Evolutionary conservation across 306 rosid species (phyloP).

Genomic region (Quercus parvula): DNA sequence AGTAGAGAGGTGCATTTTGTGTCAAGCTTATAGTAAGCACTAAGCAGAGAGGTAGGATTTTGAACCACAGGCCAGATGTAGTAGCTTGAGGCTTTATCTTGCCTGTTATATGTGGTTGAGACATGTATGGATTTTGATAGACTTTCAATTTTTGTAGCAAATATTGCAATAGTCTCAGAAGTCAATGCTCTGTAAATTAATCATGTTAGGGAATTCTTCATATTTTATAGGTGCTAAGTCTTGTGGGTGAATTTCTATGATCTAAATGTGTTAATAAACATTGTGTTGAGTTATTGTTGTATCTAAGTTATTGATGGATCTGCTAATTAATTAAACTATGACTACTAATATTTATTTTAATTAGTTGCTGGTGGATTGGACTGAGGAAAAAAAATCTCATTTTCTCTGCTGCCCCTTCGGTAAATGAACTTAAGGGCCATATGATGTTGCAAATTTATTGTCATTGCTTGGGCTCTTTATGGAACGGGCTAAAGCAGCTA

Average conservation of each 20-base stretch:
- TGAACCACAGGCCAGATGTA: too few species aligned
- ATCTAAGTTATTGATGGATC: neutral
- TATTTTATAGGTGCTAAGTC: neutral
- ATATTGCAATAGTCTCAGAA: neutral
- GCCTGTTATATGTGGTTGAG: neutral
- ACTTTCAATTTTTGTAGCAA: neutral
- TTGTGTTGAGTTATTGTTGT: neutral
- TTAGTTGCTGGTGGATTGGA: slow-evolving; percentile 87
- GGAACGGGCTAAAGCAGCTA: slow-evolving; percentile 77
- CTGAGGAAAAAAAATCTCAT: slow-evolving; percentile 68
- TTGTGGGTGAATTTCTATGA: neutral
- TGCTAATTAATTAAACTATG: slow-evolving; percentile 13
- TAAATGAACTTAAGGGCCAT: slow-evolving; percentile 78
- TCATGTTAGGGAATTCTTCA: neutral
- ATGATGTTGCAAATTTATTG: slow-evolving; percentile 80
- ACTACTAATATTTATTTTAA: slow-evolving; percentile 12
- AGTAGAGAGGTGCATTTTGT: too few species aligned
- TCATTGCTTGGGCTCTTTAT: slow-evolving; percentile 68
- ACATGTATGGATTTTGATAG: neutral
- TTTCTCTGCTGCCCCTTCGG: slow-evolving; percentile 69
- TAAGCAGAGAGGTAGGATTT: too few species aligned
- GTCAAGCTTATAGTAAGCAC: too few species aligned
- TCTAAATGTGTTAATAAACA: neutral
- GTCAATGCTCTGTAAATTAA: neutral
- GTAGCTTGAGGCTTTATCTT: too few species aligned